phyloP scores from a whole-genome alignment of 1,284 basidiomycete species.

The Schizophyllum commune region DNA sequence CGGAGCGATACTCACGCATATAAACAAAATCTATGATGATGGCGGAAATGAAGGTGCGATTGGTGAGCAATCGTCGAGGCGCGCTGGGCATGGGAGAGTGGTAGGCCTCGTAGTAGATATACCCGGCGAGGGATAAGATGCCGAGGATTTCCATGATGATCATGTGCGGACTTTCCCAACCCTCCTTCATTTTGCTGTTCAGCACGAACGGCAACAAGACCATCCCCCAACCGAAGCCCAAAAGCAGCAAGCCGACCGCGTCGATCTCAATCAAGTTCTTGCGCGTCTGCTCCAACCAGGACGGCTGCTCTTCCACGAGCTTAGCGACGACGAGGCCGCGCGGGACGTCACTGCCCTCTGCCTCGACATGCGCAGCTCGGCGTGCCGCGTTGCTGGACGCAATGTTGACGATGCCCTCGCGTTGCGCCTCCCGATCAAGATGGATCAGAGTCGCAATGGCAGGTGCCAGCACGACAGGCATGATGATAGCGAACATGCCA shows the following conservation, averaged over 20 bases:
- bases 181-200: conserved; percentile 26
- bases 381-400: conserved; percentile 12
- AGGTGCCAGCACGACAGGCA: conserved; percentile 18
- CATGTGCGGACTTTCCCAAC: conserved; percentile 26
- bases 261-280: conserved; percentile 21
- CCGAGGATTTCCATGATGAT: conserved; percentile 19
- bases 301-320: conserved; percentile 5
- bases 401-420: conserved; percentile 11
- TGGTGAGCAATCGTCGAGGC: conserved; percentile 11
- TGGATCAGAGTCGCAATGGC: conserved; percentile 18
- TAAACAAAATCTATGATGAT: conserved; percentile 1
- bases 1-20: conserved; percentile 18
- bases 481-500: conserved; percentile 20
- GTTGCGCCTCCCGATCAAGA: conserved; percentile 9
- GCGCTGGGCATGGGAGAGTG: conserved; percentile 9
- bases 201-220: conserved; percentile 58
- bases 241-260: conserved; percentile 45
- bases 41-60: conserved; percentile 12
- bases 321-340: conserved; percentile 1
- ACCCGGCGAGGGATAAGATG: conserved; percentile 7
- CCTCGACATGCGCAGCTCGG: conserved; percentile 2
- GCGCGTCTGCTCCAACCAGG: conserved; percentile 1
- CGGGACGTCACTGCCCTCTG: conserved; percentile 3
- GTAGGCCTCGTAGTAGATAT: conserved; percentile 11
- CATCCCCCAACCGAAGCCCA: conserved; percentile 43